Conservation (phyloP, 257 asterid genomes). For the Gynochthodes officinalis region DNA sequence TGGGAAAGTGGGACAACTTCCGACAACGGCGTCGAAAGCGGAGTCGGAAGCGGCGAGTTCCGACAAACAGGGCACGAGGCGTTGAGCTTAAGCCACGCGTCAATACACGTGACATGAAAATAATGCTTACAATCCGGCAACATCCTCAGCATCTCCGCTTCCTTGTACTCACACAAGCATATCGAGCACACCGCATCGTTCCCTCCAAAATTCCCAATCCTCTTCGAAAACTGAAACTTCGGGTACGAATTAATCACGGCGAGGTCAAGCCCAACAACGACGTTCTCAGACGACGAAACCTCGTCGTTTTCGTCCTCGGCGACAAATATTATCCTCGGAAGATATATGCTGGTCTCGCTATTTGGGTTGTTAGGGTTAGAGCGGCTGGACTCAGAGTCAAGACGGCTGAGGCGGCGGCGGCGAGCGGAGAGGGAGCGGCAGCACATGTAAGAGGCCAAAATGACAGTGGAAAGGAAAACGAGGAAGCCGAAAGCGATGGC, state of each 20-base stretch:
- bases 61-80: slow-evolving; percentile 92
- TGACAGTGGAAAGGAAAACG: slow-evolving; percentile 63
- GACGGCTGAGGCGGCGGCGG: slow-evolving; percentile 51
- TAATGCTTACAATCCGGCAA: slow-evolving; percentile 88
- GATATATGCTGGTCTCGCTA: slow-evolving; percentile 58
- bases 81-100: slow-evolving; percentile 89
- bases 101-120: slow-evolving; percentile 84
- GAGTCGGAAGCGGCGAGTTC: slow-evolving; percentile 92
- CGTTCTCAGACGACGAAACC: slow-evolving; percentile 34
- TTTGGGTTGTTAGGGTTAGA: slow-evolving; percentile 4
- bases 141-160: slow-evolving; percentile 81
- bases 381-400: neutral
- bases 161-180: slow-evolving; percentile 82
- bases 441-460: slow-evolving; percentile 77
- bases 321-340: slow-evolving; percentile 79
- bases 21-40: slow-evolving; percentile 85
- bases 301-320: slow-evolving; percentile 62
- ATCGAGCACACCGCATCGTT: slow-evolving; percentile 71
- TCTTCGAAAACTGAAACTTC: slow-evolving; percentile 52
- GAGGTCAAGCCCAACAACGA: slow-evolving; percentile 69
- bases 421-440: slow-evolving; percentile 65
- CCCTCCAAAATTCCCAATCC: slow-evolving; percentile 26
- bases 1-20: slow-evolving; percentile 98
- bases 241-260: slow-evolving; percentile 82
- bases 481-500: slow-evolving; percentile 80